Evolutionary conservation across 306 rosid genomes (phyloP).

Genomic region (Begonia peltatifolia): DNA sequence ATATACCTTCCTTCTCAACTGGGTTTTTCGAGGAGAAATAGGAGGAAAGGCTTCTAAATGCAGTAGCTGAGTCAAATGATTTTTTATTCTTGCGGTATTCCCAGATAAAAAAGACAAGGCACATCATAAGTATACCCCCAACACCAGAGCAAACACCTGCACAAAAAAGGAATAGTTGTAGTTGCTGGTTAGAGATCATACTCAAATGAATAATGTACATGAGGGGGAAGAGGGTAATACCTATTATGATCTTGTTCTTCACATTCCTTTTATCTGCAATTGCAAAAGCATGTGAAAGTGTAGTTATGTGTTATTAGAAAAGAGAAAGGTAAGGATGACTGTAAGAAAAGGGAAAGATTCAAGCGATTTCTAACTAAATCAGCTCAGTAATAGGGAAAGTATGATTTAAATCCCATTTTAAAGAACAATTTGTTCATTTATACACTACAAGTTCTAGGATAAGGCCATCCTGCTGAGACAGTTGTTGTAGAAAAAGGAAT

Average conservation of each 20-base stretch:
- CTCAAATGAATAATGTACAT: neutral
- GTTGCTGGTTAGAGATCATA: too few species aligned
- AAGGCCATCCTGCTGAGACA: too few species aligned
- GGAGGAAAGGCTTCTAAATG: constrained; percentile 20
- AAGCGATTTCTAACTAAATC: too few species aligned
- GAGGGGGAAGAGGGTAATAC: constrained; percentile 16
- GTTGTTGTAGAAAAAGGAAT: too few species aligned
- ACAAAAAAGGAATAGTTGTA: neutral
- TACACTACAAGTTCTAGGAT: too few species aligned
- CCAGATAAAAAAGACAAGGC: neutral
- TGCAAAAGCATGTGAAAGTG: neutral
- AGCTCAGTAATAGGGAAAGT: too few species aligned
- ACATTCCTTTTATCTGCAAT: neutral
- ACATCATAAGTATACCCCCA: constrained; percentile 5
- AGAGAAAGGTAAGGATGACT: too few species aligned
- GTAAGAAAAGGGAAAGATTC: too few species aligned
- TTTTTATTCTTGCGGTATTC: constrained; percentile 17
- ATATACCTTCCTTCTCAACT: constrained; percentile 32
- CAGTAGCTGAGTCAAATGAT: constrained; percentile 13
- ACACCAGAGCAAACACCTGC: constrained; percentile 17
- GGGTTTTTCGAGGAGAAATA: constrained; percentile 18
- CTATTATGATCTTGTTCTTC: constrained; percentile 5
- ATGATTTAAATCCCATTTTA: too few species aligned
- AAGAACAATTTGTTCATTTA: too few species aligned
- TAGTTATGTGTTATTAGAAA: too few species aligned